A percentile compares a stretch with the other conserved stretches of the same genome.
Evolutionary conservation across 1,284 basidiomycete genomes (phyloP).

Genomic region (Fomitiporia mediterranea): DNA sequence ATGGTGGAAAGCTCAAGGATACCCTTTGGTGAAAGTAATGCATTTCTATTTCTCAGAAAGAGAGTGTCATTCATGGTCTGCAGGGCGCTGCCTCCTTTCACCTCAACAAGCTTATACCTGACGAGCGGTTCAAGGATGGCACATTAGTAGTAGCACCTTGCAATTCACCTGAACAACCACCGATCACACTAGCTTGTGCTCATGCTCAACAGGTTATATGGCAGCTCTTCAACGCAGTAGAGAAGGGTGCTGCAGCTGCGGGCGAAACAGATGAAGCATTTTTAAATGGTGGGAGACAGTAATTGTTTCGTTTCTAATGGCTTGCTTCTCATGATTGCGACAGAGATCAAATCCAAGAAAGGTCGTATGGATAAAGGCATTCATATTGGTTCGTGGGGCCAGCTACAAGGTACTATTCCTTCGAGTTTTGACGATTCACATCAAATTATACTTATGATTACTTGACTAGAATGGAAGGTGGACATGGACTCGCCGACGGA

Average conservation of each 20-base stretch:
- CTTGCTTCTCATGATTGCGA: slow-evolving; percentile 1
- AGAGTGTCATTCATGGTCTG: background rate
- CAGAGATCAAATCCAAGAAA: slow-evolving; percentile 55
- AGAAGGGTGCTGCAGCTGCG: slow-evolving; percentile 60
- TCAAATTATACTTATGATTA: background rate
- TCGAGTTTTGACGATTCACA: background rate
- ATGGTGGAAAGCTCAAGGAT: slow-evolving; percentile 70
- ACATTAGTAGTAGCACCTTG: slow-evolving; percentile 66
- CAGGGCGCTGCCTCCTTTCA: slow-evolving; percentile 67
- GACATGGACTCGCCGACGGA: slow-evolving; percentile 62
- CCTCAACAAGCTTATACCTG: slow-evolving; percentile 61
- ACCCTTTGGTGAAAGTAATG: slow-evolving; percentile 62
- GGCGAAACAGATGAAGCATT: slow-evolving; percentile 62
- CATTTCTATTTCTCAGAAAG: background rate
- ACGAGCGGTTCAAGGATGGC: slow-evolving; percentile 60
- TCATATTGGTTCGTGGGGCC: slow-evolving; percentile 67
- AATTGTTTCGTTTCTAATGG: background rate
- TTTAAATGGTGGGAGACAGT: slow-evolving; percentile 44
- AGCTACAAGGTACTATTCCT: slow-evolving; percentile 56
- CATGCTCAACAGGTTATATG: slow-evolving; percentile 69
- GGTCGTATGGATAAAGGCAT: slow-evolving; percentile 70
- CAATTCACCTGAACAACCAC: slow-evolving; percentile 69
- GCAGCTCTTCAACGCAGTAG: slow-evolving; percentile 65
- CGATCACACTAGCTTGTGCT: slow-evolving; percentile 61
- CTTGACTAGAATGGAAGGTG: slow-evolving; percentile 66